These are phyloP conservation scores for Jamesozyma gamospora DNA, from an alignment of 805 yeast species.

Conservation along the genomic window DNA sequence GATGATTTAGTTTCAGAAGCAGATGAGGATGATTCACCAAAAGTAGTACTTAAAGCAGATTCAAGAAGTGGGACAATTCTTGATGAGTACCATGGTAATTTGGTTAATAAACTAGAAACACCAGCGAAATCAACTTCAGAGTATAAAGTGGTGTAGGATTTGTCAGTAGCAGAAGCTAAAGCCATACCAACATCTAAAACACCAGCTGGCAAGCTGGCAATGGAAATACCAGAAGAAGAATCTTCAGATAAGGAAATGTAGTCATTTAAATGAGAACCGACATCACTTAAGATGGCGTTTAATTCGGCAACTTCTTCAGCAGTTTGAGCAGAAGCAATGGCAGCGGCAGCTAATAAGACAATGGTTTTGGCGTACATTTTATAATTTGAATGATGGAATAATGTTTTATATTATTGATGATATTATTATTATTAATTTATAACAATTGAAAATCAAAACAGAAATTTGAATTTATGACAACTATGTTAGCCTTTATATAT, in stretches of 20 bases:
- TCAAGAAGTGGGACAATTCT: slow-evolving; percentile 16
- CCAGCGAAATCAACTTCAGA: slow-evolving; percentile 21
- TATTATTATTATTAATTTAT: too few relatives aligned
- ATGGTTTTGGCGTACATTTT: slow-evolving; percentile 1
- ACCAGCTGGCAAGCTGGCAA: slow-evolving; percentile 14
- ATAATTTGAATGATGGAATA: too few relatives aligned
- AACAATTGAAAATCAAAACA: too few relatives aligned
- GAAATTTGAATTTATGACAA: too few relatives aligned
- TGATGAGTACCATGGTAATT: slow-evolving; percentile 29
- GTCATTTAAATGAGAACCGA: slow-evolving; percentile 9
- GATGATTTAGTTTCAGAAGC: slow-evolving; percentile 1
- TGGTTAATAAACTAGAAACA: slow-evolving; percentile 21
- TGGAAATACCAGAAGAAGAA: slow-evolving; percentile 10
- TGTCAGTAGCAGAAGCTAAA: slow-evolving; percentile 25
- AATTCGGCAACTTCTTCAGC: slow-evolving; percentile 16
- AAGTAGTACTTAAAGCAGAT: not conserved
- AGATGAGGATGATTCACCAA: too few relatives aligned
- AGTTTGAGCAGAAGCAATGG: slow-evolving; percentile 12
- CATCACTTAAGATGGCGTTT: slow-evolving; percentile 16
- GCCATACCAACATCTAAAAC: slow-evolving; percentile 16
- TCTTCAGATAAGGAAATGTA: slow-evolving; percentile 11
- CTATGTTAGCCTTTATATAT: too few relatives aligned
- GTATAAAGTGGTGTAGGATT: slow-evolving; percentile 27
- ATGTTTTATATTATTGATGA: too few relatives aligned
- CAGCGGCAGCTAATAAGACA: slow-evolving; percentile 14